phyloP scores from a whole-genome alignment of 176 grass and related monocot species.

The Aegilops longissima region DNA sequence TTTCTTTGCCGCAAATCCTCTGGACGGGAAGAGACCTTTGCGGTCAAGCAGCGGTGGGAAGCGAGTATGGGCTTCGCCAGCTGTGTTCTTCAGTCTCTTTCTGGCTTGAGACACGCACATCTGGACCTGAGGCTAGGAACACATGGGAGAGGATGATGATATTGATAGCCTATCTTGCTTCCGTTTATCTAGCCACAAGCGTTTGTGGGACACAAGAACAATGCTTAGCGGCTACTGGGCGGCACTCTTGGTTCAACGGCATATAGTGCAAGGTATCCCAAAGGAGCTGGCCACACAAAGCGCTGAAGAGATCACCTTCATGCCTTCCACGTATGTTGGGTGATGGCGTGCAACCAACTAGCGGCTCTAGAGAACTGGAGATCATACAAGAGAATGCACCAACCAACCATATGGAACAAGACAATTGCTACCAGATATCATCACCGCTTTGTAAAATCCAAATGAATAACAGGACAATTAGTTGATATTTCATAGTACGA shows the following conservation, averaged over 20 bases:
- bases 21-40: neutral
- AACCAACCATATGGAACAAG: no score
- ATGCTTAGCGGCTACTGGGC: constrained; percentile 15
- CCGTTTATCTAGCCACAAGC: neutral
- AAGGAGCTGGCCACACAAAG: neutral
- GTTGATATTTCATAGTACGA: no score
- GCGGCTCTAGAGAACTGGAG: no score
- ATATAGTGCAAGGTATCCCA: neutral
- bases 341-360: no score
- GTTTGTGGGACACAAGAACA: neutral
- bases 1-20: neutral
- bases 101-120: neutral
- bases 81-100: no score
- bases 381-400: no score
- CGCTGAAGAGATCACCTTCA: neutral
- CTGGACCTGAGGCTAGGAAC: constrained; percentile 9
- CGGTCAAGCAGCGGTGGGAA: neutral
- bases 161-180: constrained; percentile 26
- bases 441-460: no score
- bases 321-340: neutral
- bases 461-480: no score
- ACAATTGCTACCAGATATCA: no score
- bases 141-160: constrained; percentile 26
- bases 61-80: neutral
- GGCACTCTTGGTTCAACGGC: neutral